Evolutionary conservation across 1,284 basidiomycete species (phyloP).

Genomic region (Hypsizygus ulmarius): DNA sequence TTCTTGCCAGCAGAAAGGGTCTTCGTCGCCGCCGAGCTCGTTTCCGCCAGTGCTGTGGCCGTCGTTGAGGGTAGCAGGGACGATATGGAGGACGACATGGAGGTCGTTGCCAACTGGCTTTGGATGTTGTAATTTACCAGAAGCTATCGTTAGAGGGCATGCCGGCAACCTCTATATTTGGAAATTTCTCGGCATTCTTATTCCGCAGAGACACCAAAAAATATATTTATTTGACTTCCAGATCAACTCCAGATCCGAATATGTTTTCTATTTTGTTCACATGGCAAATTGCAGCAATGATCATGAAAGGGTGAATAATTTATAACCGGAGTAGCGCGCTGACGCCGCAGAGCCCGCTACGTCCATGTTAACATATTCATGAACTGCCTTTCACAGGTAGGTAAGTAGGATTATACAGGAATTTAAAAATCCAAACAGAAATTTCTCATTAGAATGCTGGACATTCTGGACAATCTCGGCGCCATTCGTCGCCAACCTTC

Average conservation of each 20-base stretch:
- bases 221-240: too few relatives aligned
- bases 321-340: neutral
- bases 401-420: too few relatives aligned
- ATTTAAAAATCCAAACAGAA: too few relatives aligned
- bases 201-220: too few relatives aligned
- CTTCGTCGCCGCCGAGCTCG: constrained; percentile 29
- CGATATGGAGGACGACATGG: constrained; percentile 33
- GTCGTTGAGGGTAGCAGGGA: constrained; percentile 31
- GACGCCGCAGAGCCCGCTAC: neutral
- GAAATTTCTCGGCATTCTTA: neutral
- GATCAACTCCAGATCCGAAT: too few relatives aligned
- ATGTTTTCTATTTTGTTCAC: too few relatives aligned
- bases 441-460: too few relatives aligned
- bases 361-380: neutral
- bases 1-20: constrained; percentile 35
- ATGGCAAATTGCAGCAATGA: too few relatives aligned
- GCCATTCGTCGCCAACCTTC: too few relatives aligned
- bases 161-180: constrained; percentile 1
- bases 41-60: constrained; percentile 32
- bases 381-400: neutral
- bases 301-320: too few relatives aligned
- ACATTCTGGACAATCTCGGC: too few relatives aligned
- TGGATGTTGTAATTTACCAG: constrained; percentile 5
- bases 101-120: constrained; percentile 15
- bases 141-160: neutral